Percentiles rank a stretch among this genome's conserved stretches.
phyloP scores from a whole-genome alignment of 805 yeast genomes.

The Starmerella scarabaei region DNA sequence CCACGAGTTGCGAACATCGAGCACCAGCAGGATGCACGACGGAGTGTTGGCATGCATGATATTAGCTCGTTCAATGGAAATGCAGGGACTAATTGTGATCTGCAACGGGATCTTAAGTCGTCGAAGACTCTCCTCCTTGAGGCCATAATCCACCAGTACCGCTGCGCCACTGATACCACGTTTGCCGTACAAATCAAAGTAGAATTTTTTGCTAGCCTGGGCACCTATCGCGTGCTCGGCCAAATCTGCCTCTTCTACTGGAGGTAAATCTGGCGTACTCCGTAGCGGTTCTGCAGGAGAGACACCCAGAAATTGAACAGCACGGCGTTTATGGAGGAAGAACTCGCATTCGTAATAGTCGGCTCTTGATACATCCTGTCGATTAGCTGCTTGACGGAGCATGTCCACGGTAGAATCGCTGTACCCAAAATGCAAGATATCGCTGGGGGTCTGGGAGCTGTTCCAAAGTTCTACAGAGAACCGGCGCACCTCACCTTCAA shows the following conservation, averaged over 20 bases:
- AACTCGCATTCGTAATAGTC: constrained; percentile 70
- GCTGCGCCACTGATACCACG: constrained; percentile 57
- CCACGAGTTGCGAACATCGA: constrained; percentile 80
- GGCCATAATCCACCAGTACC: constrained; percentile 47
- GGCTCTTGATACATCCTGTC: constrained; percentile 37
- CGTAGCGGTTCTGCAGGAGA: neutral
- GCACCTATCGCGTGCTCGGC: constrained; percentile 23
- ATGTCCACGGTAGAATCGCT: constrained; percentile 64
- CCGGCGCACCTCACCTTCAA: constrained; percentile 58
- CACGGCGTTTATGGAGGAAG: constrained; percentile 35
- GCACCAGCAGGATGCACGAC: constrained; percentile 40
- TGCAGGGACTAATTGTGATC: constrained; percentile 56
- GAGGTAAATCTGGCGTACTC: neutral
- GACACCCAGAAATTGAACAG: constrained; percentile 4
- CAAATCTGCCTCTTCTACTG: constrained; percentile 5
- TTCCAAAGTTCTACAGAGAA: constrained; percentile 46
- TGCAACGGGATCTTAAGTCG: constrained; percentile 54
- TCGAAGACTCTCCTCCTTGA: constrained; percentile 34
- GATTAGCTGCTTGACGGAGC: constrained; percentile 39
- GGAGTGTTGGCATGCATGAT: constrained; percentile 30
- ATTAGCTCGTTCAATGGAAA: constrained; percentile 66
- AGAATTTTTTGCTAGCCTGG: constrained; percentile 33
- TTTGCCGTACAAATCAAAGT: constrained; percentile 54
- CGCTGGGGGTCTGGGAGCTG: constrained; percentile 42
- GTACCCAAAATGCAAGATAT: constrained; percentile 46